Evolutionary conservation across 2,329 filamentous ascomycete species (phyloP), one percentile per base, ranked within the genome.

Genomic region (Xylaria digitata): DNA sequence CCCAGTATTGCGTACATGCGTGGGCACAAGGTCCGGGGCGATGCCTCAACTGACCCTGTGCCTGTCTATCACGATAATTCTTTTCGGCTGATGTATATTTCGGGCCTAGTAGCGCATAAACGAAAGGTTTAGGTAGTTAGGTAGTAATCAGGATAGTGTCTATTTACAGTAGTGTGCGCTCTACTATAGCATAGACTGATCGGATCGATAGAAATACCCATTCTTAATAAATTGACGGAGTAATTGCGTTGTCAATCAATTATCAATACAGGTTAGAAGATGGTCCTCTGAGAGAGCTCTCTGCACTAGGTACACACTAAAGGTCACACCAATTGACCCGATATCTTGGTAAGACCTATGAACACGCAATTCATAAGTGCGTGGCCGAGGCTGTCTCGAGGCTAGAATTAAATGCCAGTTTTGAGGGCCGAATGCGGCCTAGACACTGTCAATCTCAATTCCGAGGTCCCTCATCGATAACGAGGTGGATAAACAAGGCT

Each of bases 271-370:
- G n/a, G n/a, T n/a, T n/a, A n/a, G n/a, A n/a, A n/a, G n/a, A n/a
- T n/a, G n/a, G n/a, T n/a, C 26, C 26, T 26, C 3, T 3, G 26
- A 26, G 26, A 5, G 26, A 26, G 26, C 26, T 26, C 26, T 26
- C 26, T 52, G 11, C 49, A 23, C 49, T 52, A 52, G 17, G 4
- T 13, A 19, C 23, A 11, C 5, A 30, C 19, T 15, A 54, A 19
- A 54, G 19, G 52, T 37, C 21, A 26, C 52, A 55, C 37, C 46
- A 26, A 61, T 21, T 37, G 63, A 68, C 66, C 66, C 66, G 66
- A 68, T 60, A 60, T 68, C 48, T 56, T 55, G 66, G 66, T 68
- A 63, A 66, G 48, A 42, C 54, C 65, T 62, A 55, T 34, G 57
- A 19, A 26, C 37, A 23, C 53, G 21, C 37, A 17, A 55, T 6